Evolutionary conservation across 805 yeast species (phyloP), one percentile per base, ranked within the genome.

Genomic region (Candida orba): DNA sequence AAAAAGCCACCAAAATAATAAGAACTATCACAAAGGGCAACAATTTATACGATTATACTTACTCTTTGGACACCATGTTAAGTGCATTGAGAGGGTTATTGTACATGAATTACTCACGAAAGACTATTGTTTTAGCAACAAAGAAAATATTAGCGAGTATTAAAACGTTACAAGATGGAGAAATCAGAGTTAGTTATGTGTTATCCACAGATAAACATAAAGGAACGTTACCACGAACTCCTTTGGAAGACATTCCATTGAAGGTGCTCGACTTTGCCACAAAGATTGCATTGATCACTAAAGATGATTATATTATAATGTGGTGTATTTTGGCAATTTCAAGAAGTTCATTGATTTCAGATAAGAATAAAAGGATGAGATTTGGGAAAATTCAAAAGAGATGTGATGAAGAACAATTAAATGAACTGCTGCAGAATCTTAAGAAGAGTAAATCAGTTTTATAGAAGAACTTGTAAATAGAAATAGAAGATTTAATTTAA

Each of bases 281-380:
- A 31, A 40, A 39, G 14, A 30, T 44, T 24, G 53, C 48, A 4
- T 34, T 45, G 23, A 42, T 34, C 14, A 42, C 40, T 12, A 36
- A 39, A 10, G 49, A 49, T 29, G 25, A 29, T 2, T 17, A 29
- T 2, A 8, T 54, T n/a, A 3, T 48, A 18, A 41, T 43, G 10
- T 51, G 54, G 54, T 47, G 51, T 39, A 23, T 50, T 17, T 20
- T 39, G 18, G 39, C 42, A 10, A 23, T 43, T 4, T 31, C 36
- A 5, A 38, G 33, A 18, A 43, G 22, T 24, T 6, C 8, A 18
- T 6, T 15, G 2, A 13, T 43, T 34, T 30, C 12, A n/a, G 18
- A 15, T 8, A 17, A 9, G 17, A 20, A 43, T 3, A 43, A 43
- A 31, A 31, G 31, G 10, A 35, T 39, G 29, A 43, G 42, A 37